Conservation (phyloP, 352 stramenopile genomes). For the Pythium apleroticum region DNA sequence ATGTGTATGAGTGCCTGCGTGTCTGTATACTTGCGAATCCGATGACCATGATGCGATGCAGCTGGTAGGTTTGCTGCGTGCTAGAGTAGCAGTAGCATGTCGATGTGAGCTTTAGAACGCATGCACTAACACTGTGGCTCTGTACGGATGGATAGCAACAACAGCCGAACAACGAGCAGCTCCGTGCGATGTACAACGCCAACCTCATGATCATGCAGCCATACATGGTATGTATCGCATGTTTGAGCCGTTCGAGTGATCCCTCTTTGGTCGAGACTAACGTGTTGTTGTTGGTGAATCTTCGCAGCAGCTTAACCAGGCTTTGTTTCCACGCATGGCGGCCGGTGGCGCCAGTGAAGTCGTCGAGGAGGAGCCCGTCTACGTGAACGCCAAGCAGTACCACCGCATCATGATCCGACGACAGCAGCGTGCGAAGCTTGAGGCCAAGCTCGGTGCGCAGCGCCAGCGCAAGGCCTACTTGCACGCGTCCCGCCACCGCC, state of each 20-base stretch:
- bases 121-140: neutral
- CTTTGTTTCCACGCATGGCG: slow-evolving; percentile 59
- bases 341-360: slow-evolving; percentile 42
- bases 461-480: slow-evolving; percentile 86
- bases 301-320: slow-evolving; percentile 42
- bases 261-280: slow-evolving; percentile 12
- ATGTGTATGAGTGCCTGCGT: slow-evolving; percentile 14
- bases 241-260: neutral
- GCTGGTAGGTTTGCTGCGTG: slow-evolving; percentile 18
- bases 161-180: slow-evolving; percentile 78
- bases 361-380: slow-evolving; percentile 85
- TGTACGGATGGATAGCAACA: slow-evolving; percentile 35
- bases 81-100: neutral
- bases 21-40: slow-evolving; percentile 19
- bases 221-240: slow-evolving; percentile 59
- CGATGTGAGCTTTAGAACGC: neutral
- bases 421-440: slow-evolving; percentile 84
- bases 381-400: slow-evolving; percentile 92
- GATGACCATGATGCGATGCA: slow-evolving; percentile 20
- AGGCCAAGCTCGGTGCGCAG: slow-evolving; percentile 76
- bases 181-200: slow-evolving; percentile 78
- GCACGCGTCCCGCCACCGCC: slow-evolving; percentile 85
- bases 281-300: slow-evolving; percentile 1
- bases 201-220: slow-evolving; percentile 82
- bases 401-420: slow-evolving; percentile 89